Evolutionary conservation across 768 basidiomycete species (phyloP).

Genomic region (Boletus rex-veris): DNA sequence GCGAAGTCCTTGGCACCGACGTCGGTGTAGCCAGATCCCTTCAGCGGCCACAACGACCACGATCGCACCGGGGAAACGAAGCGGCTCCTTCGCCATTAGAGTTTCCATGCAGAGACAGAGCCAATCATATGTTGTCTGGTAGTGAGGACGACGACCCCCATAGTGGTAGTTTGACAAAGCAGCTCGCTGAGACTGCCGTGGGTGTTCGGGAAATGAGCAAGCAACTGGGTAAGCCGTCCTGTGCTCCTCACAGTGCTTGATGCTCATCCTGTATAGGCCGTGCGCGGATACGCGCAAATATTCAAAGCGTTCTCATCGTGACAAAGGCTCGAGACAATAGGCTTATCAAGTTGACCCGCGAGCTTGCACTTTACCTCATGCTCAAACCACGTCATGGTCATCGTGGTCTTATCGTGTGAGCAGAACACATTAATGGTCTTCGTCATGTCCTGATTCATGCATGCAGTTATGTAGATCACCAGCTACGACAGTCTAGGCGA

Average conservation of each 20-base stretch:
- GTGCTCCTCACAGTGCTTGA: not conserved
- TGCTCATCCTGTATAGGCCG: slow-evolving; percentile 57
- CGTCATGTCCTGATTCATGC: slow-evolving; percentile 14
- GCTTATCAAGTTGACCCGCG: slow-evolving; percentile 90
- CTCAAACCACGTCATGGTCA: slow-evolving; percentile 62
- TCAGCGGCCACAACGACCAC: slow-evolving; percentile 26
- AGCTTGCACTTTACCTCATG: slow-evolving; percentile 96
- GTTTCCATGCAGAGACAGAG: slow-evolving; percentile 14
- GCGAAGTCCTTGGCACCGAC: slow-evolving; percentile 28
- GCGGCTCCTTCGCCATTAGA: slow-evolving; percentile 10
- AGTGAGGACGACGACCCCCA: slow-evolving; percentile 64
- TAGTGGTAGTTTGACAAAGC: slow-evolving; percentile 78
- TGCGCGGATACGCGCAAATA: slow-evolving; percentile 85
- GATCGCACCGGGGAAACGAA: slow-evolving; percentile 6
- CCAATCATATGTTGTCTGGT: slow-evolving; percentile 15
- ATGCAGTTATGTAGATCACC: slow-evolving; percentile 87
- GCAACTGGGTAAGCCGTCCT: slow-evolving; percentile 70
- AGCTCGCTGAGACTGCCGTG: slow-evolving; percentile 94
- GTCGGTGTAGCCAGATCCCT: slow-evolving; percentile 53
- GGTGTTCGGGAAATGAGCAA: slow-evolving; percentile 99
- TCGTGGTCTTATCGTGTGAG: slow-evolving; percentile 86
- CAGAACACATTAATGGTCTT: slow-evolving; percentile 14
- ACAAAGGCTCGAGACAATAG: slow-evolving; percentile 98
- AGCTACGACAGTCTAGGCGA: slow-evolving; percentile 82
- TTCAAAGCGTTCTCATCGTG: slow-evolving; percentile 91